These are phyloP conservation scores for Fusarium ramigenum DNA, from an alignment of 2,329 filamentous ascomycete genomes.

Conservation along the genomic window DNA sequence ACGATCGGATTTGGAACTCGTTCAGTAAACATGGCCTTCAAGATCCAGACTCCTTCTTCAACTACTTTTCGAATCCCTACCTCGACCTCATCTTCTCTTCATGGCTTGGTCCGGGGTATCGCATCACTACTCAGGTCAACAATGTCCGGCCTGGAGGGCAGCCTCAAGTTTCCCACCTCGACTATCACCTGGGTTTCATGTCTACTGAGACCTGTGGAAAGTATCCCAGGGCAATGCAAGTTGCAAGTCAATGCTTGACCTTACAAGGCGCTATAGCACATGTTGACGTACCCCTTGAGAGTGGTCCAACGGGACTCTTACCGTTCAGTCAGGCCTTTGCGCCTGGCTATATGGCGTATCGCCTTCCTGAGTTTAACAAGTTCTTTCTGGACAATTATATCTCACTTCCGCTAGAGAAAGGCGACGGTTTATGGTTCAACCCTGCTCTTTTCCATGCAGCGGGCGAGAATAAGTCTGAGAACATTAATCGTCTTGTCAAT, in stretches of 20 bases:
- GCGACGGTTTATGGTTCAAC: slow-evolving; percentile 72
- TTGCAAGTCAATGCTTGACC: slow-evolving; percentile 65
- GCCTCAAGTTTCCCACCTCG: slow-evolving; percentile 67
- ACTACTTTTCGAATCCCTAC: slow-evolving; percentile 70
- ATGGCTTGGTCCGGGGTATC: slow-evolving; percentile 69
- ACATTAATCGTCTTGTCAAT: slow-evolving; percentile 66
- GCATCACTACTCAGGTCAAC: slow-evolving; percentile 70
- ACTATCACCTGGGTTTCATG: slow-evolving; percentile 73
- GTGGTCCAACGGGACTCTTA: slow-evolving; percentile 68
- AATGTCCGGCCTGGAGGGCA: slow-evolving; percentile 67
- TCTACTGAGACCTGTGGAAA: slow-evolving; percentile 54
- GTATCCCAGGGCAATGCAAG: slow-evolving; percentile 63
- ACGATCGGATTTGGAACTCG: slow-evolving; percentile 73
- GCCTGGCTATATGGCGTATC: slow-evolving; percentile 67
- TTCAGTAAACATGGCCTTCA: slow-evolving; percentile 67
- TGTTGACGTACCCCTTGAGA: slow-evolving; percentile 65
- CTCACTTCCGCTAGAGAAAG: slow-evolving; percentile 60
- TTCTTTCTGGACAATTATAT: slow-evolving; percentile 65
- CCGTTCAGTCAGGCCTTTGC: slow-evolving; percentile 68
- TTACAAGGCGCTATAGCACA: slow-evolving; percentile 72
- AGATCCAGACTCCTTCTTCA: slow-evolving; percentile 61
- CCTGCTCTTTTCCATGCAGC: slow-evolving; percentile 71
- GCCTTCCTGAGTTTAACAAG: slow-evolving; percentile 59
- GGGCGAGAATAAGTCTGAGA: slow-evolving; percentile 61
- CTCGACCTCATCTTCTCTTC: slow-evolving; percentile 60